These are phyloP conservation scores for Dryadomyces quercus-mongolicae DNA, from an alignment of 2,329 filamentous ascomycete species.

Conservation along the genomic window DNA sequence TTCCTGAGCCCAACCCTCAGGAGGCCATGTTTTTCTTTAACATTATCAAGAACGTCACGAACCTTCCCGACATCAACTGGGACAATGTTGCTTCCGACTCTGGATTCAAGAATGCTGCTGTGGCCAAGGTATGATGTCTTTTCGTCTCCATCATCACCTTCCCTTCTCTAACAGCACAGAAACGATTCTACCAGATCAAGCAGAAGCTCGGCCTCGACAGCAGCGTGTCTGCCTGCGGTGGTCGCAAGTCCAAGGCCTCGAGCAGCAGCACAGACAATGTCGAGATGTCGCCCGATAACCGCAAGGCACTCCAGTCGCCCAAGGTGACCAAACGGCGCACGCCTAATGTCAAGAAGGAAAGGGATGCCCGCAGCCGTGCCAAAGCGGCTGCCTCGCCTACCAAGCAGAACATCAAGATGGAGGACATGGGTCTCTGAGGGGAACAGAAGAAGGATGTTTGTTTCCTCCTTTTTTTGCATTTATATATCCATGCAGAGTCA, in stretches of 20 bases:
- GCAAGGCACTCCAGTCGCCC: not conserved
- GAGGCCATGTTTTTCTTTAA: slow-evolving; percentile 33
- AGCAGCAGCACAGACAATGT: slow-evolving; percentile 5
- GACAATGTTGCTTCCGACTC: slow-evolving; percentile 27
- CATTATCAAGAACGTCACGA: slow-evolving; percentile 29
- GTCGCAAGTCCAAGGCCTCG: slow-evolving; percentile 1
- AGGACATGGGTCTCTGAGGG: not conserved
- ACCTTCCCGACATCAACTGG: slow-evolving; percentile 36
- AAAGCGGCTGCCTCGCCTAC: not conserved
- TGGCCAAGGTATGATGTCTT: slow-evolving; percentile 27
- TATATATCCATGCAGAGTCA: not conserved
- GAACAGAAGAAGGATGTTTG: too few species aligned
- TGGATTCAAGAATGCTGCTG: slow-evolving; percentile 31
- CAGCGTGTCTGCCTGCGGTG: not conserved
- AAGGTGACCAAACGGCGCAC: slow-evolving; percentile 12
- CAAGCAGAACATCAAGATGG: not conserved
- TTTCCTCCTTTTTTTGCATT: not conserved
- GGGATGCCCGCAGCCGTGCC: not conserved
- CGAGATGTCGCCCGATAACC: slow-evolving; percentile 5
- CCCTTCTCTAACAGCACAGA: not conserved
- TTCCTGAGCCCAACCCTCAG: slow-evolving; percentile 22
- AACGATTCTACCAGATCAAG: slow-evolving; percentile 37
- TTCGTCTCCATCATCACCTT: not conserved
- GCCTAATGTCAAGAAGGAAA: not conserved
- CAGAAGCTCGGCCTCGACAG: slow-evolving; percentile 28